These are phyloP conservation scores for Blepharisma undulans DNA, from an alignment of 169 alveolate genomes.

Conservation along the genomic window DNA sequence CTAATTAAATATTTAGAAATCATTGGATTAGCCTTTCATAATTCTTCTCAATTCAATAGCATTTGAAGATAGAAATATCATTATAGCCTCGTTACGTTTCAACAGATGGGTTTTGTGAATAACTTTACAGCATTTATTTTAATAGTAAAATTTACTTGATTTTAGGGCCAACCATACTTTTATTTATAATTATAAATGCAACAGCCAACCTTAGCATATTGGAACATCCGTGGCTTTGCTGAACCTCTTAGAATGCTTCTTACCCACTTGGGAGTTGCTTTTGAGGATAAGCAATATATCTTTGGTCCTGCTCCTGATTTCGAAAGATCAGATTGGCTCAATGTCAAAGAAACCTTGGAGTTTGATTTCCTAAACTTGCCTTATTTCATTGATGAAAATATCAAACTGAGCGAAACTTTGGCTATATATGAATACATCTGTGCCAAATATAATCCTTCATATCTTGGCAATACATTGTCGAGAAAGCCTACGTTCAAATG, in stretches of 20 bases:
- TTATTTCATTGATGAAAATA: conserved; percentile 73
- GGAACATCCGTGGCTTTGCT: conserved; percentile 45
- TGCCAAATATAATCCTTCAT: background rate
- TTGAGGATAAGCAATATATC: conserved; percentile 5
- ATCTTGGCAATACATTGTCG: conserved; percentile 12
- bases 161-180: background rate
- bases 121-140: too few species aligned
- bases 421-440: conserved; percentile 23
- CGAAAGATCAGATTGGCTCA: conserved; percentile 20
- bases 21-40: too few species aligned
- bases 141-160: too few species aligned
- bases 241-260: conserved; percentile 40
- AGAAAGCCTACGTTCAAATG: background rate
- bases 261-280: conserved; percentile 31
- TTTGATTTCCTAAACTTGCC: conserved; percentile 77
- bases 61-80: too few species aligned
- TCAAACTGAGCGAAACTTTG: conserved; percentile 39
- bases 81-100: too few species aligned
- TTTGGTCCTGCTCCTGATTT: conserved; percentile 41
- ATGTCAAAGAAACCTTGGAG: conserved; percentile 42
- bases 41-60: too few species aligned
- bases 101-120: too few species aligned
- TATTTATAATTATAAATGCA: background rate
- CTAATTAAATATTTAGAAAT: too few species aligned
- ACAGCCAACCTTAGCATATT: conserved; percentile 43